These are phyloP conservation scores for Bipolaris bicolor DNA, from an alignment of 2,329 filamentous ascomycete species.

Conservation along the genomic window DNA sequence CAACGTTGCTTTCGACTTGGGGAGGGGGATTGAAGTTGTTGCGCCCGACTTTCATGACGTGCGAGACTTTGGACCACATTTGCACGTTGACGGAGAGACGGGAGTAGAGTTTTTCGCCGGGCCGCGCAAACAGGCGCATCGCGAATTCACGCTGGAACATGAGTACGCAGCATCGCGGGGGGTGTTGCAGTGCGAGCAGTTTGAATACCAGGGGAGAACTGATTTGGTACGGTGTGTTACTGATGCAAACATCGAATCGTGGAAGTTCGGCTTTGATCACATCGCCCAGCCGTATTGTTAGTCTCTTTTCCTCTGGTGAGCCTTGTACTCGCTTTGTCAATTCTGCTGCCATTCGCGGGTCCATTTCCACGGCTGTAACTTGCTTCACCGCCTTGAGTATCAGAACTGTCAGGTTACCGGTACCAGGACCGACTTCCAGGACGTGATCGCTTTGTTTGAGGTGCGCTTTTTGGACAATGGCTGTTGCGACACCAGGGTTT, in stretches of 20 bases:
- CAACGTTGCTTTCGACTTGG: constrained; percentile 88
- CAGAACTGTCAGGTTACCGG: constrained; percentile 85
- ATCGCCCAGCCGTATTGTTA: constrained; percentile 90
- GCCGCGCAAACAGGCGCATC: constrained; percentile 83
- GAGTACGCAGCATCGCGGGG: constrained; percentile 83
- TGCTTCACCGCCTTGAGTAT: constrained; percentile 89
- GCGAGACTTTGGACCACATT: constrained; percentile 78
- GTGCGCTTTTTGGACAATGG: constrained; percentile 83
- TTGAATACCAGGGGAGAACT: constrained; percentile 91
- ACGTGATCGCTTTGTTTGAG: constrained; percentile 88
- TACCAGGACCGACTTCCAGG: constrained; percentile 90
- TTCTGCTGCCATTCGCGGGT: constrained; percentile 95
- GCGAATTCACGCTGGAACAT: constrained; percentile 98
- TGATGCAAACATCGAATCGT: constrained; percentile 80
- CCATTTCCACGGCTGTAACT: constrained; percentile 85
- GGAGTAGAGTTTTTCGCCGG: constrained; percentile 87
- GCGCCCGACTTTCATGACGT: constrained; percentile 89
- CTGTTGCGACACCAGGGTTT: constrained; percentile 82
- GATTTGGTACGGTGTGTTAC: constrained; percentile 79
- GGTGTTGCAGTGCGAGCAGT: constrained; percentile 79
- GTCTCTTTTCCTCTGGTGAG: constrained; percentile 74
- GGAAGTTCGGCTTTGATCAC: constrained; percentile 84
- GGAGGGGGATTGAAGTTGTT: constrained; percentile 98
- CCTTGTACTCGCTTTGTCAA: constrained; percentile 93
- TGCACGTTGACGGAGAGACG: constrained; percentile 92